Percentiles rank a stretch among this genome's conserved stretches.
Conservation (phyloP, 768 basidiomycete genomes). For the Paxillus ammoniavirescens region DNA sequence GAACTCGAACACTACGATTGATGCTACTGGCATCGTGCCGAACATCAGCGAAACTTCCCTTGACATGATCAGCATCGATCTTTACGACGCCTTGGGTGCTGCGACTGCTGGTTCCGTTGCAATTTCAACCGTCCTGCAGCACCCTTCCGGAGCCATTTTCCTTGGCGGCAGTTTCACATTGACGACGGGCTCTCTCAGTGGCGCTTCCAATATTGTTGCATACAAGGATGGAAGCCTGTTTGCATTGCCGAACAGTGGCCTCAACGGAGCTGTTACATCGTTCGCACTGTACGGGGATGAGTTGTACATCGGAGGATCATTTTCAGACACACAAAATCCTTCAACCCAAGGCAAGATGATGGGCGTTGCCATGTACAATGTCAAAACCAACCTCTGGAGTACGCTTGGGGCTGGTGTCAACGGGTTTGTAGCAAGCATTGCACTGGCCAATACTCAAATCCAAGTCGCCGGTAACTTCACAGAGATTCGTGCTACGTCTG, state of each 20-base stretch:
- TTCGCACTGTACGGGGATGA: conserved; percentile 59
- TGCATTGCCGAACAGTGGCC: conserved; percentile 59
- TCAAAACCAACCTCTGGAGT: conserved; percentile 62
- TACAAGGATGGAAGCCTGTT: conserved; percentile 60
- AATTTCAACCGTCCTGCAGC: conserved; percentile 59
- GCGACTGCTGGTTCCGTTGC: conserved; percentile 32
- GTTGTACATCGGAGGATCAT: conserved; percentile 87
- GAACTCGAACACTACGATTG: conserved; percentile 39
- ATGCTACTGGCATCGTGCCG: conserved; percentile 60
- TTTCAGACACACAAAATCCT: conserved; percentile 62
- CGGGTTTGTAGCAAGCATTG: conserved; percentile 67
- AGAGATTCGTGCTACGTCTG: conserved; percentile 35
- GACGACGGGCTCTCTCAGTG: conserved; percentile 51
- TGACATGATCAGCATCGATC: conserved; percentile 58
- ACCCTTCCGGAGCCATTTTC: conserved; percentile 64
- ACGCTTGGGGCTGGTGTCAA: conserved; percentile 72
- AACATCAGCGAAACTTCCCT: conserved; percentile 70
- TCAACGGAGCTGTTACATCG: conserved; percentile 77
- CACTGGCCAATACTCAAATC: conserved; percentile 47
- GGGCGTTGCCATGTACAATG: conserved; percentile 71
- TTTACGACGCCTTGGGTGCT: conserved; percentile 63
- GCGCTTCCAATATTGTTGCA: conserved; percentile 68
- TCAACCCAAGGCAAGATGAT: conserved; percentile 52
- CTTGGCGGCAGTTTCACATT: conserved; percentile 78
- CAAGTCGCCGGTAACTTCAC: conserved; percentile 80